Evolutionary conservation across 2,329 filamentous ascomycete species (phyloP), one percentile per base, ranked within the genome.

Genomic region (Blastomyces parvus): DNA sequence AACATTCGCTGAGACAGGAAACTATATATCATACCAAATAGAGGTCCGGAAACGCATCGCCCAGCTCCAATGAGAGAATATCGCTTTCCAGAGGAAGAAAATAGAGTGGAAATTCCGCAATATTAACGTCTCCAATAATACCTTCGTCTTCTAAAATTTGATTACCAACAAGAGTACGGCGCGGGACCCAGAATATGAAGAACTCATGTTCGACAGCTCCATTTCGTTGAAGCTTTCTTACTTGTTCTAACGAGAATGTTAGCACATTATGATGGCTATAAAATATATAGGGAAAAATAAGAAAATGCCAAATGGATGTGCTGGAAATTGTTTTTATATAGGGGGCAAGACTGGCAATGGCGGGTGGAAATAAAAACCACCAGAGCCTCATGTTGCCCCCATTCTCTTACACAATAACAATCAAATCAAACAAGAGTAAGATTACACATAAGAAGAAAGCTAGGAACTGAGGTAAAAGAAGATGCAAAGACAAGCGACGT

Each of bases 1-100:
- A 48, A n/a, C 19, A 63, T 59, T 63, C 56, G 42, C 55, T 53
- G 52, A 62, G 22, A 52, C 44, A 42, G 14, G 7, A 50, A 57
- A 25, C 53, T 13, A 50, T 9, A 38, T 33, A 68, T 63, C 79
- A 66, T 79, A 86, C 84, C 66, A 97, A 80, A 76, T 95, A 97
- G 33, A 99, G 79, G 73, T 97, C 92, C 68, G 83, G 82, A 72
- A 97, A 96, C 0, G 91, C 85, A 71, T 93, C 87, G 60, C 95
- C 88, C 36, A 97, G 81, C 76, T 97, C 94, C 63, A 99, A 79
- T 1, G 94, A 97, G 42, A 99, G 78, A 13, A 99, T 81, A 77
- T 99, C 94, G 68, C 89, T 87, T 72, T 97, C 94, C 60, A 99
- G 79, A 1, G 93, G 91, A 66, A 97, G 88, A 74, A 99, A 97